Evolutionary conservation across 1,284 basidiomycete species (phyloP), one percentile per base, ranked within the genome.

Genomic region (Butyriboletus regius): DNA sequence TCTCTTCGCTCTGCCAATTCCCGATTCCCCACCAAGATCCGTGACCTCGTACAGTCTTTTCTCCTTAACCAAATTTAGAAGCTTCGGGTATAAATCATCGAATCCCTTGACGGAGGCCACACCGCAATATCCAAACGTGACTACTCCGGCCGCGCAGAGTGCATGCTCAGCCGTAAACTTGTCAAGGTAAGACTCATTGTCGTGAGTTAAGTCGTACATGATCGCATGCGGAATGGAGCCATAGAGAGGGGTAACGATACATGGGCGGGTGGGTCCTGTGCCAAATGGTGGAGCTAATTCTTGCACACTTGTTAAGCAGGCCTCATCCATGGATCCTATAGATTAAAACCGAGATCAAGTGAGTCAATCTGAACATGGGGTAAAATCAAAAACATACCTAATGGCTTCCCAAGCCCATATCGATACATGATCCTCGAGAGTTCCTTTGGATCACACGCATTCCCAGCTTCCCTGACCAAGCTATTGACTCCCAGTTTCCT

Each of bases 61-160:
- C 68, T 97, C 93, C 13, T 73, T 74, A 14, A 97, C 94, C 32
- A 97, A 75, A 66, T 95, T 81, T 36, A 97, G 70, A 17, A 94
- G 70, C 66, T 91, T 91, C 6, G 93, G 92, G 65, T 96, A 96
- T n/a, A 97, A 70, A 61, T 97, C 93, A 63, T 97, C 93, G 62
- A 94, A 95, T 31, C 93, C 93, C 68, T 96, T 95, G 58, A 91
- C 91, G 7, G 90, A 93, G 2, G 92, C 93, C 42, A 89, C 79
- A 6, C 88, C 93, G 15, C 82, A 88, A 62, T 81, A 82, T 41
- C 86, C 86, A 70, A 96, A 96, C 0, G 91, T 82, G 15, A 88
- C 85, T 14, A 97, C 75, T 9, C 90, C 88, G 6, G 89, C 93
- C 0, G 90, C 92, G 6, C 90, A 85, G n/a, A 97, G 78, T 0